Evolutionary conservation across 192 early-diverging fungal species (phyloP), one percentile per base, ranked within the genome.

Genomic region (Spinellus fusiger): DNA sequence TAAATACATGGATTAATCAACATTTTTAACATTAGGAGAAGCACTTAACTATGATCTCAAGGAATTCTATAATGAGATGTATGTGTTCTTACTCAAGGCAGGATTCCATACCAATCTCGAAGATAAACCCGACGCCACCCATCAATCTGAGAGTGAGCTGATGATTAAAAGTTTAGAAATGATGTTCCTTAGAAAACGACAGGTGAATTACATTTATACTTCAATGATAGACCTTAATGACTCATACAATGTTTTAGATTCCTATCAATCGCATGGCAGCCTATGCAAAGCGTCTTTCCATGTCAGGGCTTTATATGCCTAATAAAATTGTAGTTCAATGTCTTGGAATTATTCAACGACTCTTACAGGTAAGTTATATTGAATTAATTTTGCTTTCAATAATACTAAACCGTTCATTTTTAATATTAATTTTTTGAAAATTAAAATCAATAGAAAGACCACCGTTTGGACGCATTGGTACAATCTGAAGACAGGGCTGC

Each of bases 31-130:
- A 51, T 52, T 22, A 79, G 89, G 94, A 23, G 93, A 95, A 71
- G 89, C 89, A 4, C 73, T 98, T 18, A 95, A 93, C 65, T 82
- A 96, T 40, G 96, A 98, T 65, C 69, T 96, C 27, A 86, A 88
- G 69, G 94, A 94, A 40, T 98, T 98, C 61, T 93, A 92, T 77
- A 81, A 72, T 38, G 80, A 89, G 55, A 77, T 96, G 58, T 98
- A 96, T 76, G 78, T 75, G 13, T 77, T 91, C 28, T 58, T 98
- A 22, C 77, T 89, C 35, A 80, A 87, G 15, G 68, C 92, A 25
- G 78, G 87, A 1, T 65, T 84, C 59, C 77, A 85, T 49, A 75
- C 90, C 8, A 73, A 84, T 50, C 75, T 88, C 33, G 86, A 89
- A 48, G 78, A 80, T 49, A 63, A 75, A 51, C 37, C 71, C 13